These are phyloP conservation scores for Sarocladium kiliense DNA, from an alignment of 2,329 filamentous ascomycete genomes.

Conservation along the genomic window DNA sequence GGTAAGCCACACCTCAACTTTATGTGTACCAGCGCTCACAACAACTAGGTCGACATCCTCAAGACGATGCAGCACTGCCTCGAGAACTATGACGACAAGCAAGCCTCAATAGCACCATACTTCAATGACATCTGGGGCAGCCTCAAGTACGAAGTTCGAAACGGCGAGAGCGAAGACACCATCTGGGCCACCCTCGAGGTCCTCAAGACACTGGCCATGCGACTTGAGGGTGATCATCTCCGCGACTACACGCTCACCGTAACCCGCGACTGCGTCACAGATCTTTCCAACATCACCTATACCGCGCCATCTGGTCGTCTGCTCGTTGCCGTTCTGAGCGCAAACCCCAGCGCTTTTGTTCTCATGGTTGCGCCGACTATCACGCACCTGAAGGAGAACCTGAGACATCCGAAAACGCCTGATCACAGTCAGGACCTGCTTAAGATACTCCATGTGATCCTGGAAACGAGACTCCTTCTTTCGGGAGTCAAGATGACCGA, in stretches of 20 bases:
- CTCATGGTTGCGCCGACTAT: slow-evolving; percentile 41
- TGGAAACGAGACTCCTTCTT: slow-evolving; percentile 40
- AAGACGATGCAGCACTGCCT: slow-evolving; percentile 51
- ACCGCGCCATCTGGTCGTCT: slow-evolving; percentile 47
- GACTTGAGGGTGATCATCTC: slow-evolving; percentile 39
- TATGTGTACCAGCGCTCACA: slow-evolving; percentile 11
- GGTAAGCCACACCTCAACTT: slow-evolving; percentile 21
- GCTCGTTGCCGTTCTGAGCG: slow-evolving; percentile 44
- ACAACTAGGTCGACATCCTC: slow-evolving; percentile 45
- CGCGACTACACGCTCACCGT: slow-evolving; percentile 41
- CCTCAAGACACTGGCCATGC: slow-evolving; percentile 42
- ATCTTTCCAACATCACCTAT: slow-evolving; percentile 48
- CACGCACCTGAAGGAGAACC: slow-evolving; percentile 43
- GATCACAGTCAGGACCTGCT: slow-evolving; percentile 48
- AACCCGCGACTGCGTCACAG: slow-evolving; percentile 48
- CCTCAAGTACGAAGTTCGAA: slow-evolving; percentile 59
- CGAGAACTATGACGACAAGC: slow-evolving; percentile 39
- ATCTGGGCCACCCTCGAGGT: slow-evolving; percentile 52
- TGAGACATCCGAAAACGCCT: slow-evolving; percentile 44
- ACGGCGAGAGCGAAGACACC: slow-evolving; percentile 53
- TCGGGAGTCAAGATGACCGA: slow-evolving; percentile 25
- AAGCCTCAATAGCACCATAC: slow-evolving; percentile 43
- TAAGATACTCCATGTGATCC: slow-evolving; percentile 43
- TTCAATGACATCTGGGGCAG: slow-evolving; percentile 50
- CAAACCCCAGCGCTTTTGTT: slow-evolving; percentile 42